phyloP scores from a whole-genome alignment of 805 yeast species.

The Yamadazyma tumulicola region DNA sequence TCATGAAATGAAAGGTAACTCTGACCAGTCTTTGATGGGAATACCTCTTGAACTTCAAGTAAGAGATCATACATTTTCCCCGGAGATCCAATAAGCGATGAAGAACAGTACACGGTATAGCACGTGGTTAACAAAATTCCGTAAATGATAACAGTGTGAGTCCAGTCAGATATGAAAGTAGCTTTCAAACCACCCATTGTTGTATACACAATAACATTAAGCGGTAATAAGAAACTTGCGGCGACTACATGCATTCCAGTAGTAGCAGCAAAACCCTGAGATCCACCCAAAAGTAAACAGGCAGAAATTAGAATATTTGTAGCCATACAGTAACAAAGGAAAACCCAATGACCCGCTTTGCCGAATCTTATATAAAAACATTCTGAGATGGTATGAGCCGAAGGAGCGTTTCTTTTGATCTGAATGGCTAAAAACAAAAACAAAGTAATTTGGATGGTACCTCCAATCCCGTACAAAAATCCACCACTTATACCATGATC shows the following conservation, averaged over 20 bases:
- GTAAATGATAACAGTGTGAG: slow-evolving; percentile 22
- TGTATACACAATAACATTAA: slow-evolving; percentile 21
- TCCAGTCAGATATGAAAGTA: slow-evolving; percentile 25
- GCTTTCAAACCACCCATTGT: slow-evolving; percentile 24
- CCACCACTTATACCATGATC: slow-evolving; percentile 41
- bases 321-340: slow-evolving; percentile 21
- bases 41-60: slow-evolving; percentile 13
- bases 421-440: slow-evolving; percentile 19
- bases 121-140: slow-evolving; percentile 18
- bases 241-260: slow-evolving; percentile 63
- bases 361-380: slow-evolving; percentile 24
- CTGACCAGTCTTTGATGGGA: slow-evolving; percentile 19
- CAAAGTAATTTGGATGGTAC: slow-evolving; percentile 15
- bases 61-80: slow-evolving; percentile 22
- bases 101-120: slow-evolving; percentile 17
- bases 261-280: slow-evolving; percentile 69
- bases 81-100: slow-evolving; percentile 21
- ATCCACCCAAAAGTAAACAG: slow-evolving; percentile 43
- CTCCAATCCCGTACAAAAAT: slow-evolving; percentile 34
- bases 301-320: slow-evolving; percentile 21
- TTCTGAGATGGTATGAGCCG: slow-evolving; percentile 19
- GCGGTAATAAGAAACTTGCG: slow-evolving; percentile 21
- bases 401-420: slow-evolving; percentile 16
- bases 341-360: slow-evolving; percentile 22
- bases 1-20: slow-evolving; percentile 15